phyloP scores from a whole-genome alignment of 129 eudicot genomes.

The Gnaphalium uliginosum region DNA sequence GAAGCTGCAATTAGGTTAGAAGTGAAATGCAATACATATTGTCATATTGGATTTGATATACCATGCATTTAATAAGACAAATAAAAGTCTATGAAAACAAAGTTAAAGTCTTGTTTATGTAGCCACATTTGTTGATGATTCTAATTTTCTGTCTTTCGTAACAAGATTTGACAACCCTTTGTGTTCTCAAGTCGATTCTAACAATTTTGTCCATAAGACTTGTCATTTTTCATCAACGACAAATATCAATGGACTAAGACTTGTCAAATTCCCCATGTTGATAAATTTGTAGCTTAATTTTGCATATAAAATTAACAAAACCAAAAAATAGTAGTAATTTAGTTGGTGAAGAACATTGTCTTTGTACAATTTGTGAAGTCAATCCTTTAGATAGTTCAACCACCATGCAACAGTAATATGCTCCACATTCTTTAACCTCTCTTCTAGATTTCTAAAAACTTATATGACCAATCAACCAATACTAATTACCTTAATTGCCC shows the following conservation, averaged over 20 bases:
- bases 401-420: conserved; percentile 25
- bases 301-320: neutral
- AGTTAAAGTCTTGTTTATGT: neutral
- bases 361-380: neutral
- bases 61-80: neutral
- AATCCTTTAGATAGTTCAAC: conserved; percentile 15
- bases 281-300: neutral
- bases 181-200: neutral
- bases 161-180: conserved; percentile 20
- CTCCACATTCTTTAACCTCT: conserved; percentile 5
- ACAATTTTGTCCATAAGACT: neutral
- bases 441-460: conserved; percentile 1
- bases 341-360: conserved; percentile 23
- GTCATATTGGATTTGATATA: too few species aligned
- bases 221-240: neutral
- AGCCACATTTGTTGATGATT: neutral
- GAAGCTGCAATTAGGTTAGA: too few species aligned
- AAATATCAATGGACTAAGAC: neutral
- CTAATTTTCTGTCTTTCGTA: neutral
- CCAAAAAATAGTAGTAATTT: conserved; percentile 1
- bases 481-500: neutral
- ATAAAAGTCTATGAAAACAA: neutral
- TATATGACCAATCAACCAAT: conserved; percentile 1
- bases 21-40: too few species aligned
- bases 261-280: neutral